Percentiles rank a stretch among this genome's conserved stretches.
Evolutionary conservation across 1,284 basidiomycete genomes (phyloP).

Genomic region (Ustanciosporium gigantosporum): DNA sequence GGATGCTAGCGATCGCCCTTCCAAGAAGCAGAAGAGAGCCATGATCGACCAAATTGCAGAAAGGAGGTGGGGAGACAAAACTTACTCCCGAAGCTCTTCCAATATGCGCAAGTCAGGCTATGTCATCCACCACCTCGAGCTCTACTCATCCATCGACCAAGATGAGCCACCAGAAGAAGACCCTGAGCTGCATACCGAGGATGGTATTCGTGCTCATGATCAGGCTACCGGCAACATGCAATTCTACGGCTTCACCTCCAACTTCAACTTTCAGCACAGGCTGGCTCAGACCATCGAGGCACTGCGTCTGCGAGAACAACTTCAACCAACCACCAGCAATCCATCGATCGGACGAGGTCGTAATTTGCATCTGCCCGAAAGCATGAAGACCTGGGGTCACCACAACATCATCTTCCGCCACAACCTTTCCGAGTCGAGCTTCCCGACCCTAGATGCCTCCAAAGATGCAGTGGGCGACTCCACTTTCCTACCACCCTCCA

Average conservation of each 20-base stretch:
- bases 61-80: constrained; percentile 22
- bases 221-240: constrained; percentile 40
- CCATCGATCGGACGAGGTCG: neutral
- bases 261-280: constrained; percentile 41
- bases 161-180: constrained; percentile 19
- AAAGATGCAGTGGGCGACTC: constrained; percentile 32
- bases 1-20: constrained; percentile 1
- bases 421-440: constrained; percentile 17
- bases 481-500: constrained; percentile 30
- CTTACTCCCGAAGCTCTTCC: constrained; percentile 8
- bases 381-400: constrained; percentile 38
- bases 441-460: constrained; percentile 26
- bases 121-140: constrained; percentile 23
- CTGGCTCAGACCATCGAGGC: constrained; percentile 35
- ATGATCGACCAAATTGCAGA: constrained; percentile 41
- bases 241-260: constrained; percentile 43
- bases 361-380: constrained; percentile 14
- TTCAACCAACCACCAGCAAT: constrained; percentile 4
- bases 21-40: constrained; percentile 23
- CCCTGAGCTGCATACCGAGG: constrained; percentile 25
- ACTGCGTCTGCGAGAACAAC: constrained; percentile 24
- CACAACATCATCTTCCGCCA: constrained; percentile 40
- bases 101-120: constrained; percentile 22
- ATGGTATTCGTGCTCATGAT: constrained; percentile 40
- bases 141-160: constrained; percentile 33